Base-by-base conservation (phyloP, 352 stramenopile genomes). In the Phytophthora colocasiae region DNA sequence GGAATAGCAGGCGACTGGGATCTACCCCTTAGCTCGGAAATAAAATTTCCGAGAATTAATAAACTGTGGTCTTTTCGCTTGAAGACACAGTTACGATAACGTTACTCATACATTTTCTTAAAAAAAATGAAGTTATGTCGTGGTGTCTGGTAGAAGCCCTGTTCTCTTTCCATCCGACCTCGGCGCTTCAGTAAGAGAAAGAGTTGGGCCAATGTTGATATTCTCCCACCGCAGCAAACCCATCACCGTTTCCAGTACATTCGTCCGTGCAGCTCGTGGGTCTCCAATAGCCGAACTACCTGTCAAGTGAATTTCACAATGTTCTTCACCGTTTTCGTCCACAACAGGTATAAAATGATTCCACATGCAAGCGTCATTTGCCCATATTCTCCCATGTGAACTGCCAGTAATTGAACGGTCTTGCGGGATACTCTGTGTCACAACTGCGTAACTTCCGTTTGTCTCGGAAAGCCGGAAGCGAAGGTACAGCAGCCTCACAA, bases 191-290 rank as follows among this genome's bases (percentile, higher is more conserved):
- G 52, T 71, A 14, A 87, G 57, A 34, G 64, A 69, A 39, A 83
- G 68, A 36, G 66, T 66, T 9, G 77, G 63, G 0, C 73, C 75
- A 24, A 86, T 68, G 52, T 84, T 87, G 26, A 74, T 74, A 55
- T 81, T 80, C 52, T 87, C 80, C 80, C 80, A 89, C 10, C 76
- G 71, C 53, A 80, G 32, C 40, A 89, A 59, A 6, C 75, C 75
- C 47, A 89, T 70, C n/a, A 89, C 70, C n/a, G 71, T 83, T 63
- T 89, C 76, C n/a, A 83, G 62, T 14, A 80, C 80, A 45, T 85
- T 79, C 15, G 62, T 60, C 4, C 71, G 58, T 43, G 73, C 69
- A 34, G 51, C 59, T 24, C 56, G 24, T 22, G 55, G 50, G 27
- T 80, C 69, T 9, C 75, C 75, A 36, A 83, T 63, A 40, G 64